Evolutionary conservation across 441 rosid species (phyloP), one percentile per base, ranked within the genome.

Genomic region (Arabidopsis hybrid): DNA sequence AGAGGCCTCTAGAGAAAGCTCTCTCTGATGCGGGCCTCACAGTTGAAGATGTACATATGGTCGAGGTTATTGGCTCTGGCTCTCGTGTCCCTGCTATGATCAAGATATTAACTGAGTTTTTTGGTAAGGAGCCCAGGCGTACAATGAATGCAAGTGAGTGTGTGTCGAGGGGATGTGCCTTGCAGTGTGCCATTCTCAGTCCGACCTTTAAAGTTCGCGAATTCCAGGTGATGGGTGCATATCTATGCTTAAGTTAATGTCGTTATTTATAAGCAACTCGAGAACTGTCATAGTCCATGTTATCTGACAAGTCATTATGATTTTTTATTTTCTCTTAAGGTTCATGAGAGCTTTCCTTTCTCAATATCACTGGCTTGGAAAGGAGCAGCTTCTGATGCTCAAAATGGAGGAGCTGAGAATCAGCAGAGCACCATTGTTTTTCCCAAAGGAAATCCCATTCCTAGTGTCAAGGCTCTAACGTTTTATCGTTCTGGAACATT

Each of bases 71-170:
- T 36, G 99, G 99, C 36, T 91, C 97, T 70, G 91, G 84, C 6
- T 93, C 99, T 45, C 91, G 99, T 6, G 79, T 93, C 36, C 99
- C 99, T 60, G 87, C 99, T 9, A 58, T 95, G 26, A 71, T 90
- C 31, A 95, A 84, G 80, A 91, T 95, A 35, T 55, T 95, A 66
- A 86, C 94, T 0, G 98, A 93, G 51, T 90, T 95, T 78, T 95
- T 95, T 61, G 97, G 98, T 3, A 95, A 93, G 83, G 99, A 93
- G 80, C 98, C 98, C 9, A 87, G 97, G 74, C 89, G 97, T 13
- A 91, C 98, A 13, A 91, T 95, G 98, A 95, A 95, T 79, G 97
- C 99, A 2, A 95, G 97, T 73, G 99, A 95, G 85, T 93, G 97
- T 82, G 99, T 95, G 43, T 86, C 98, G 0, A 88, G 90, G 67